Base-by-base conservation (phyloP, 345 rosid species). In the Melaleuca quinquenervia region DNA sequence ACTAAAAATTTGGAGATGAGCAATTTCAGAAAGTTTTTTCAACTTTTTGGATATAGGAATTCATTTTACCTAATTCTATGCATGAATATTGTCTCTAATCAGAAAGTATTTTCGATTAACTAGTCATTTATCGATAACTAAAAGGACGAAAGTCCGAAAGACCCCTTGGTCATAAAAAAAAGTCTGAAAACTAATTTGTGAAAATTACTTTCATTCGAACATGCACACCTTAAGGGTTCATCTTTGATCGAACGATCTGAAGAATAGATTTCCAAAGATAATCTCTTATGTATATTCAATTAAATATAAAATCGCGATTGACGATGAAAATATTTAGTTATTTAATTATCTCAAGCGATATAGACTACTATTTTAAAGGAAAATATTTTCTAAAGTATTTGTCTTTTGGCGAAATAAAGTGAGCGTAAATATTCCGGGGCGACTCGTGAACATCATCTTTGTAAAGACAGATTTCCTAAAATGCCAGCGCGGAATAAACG, bases 251-350 rank as follows among this genome's bases (percentile, higher is more conserved):
- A 64, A 15, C 7, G 11, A 7, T 0, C 14, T 62, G 2, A 1
- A 62, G 29, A 29, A 15, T 0, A 0, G 7, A 29, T 7, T 62
- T 0, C 0, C 18, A 0, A 29, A 29, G 0, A 0, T 0, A 62
- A 29, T 3, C 1, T 0, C 8, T 15, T 15, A 16, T 29, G 29
- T 0, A 29, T 29, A 62, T 29, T 64, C 27, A 1, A 5, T 60
- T 60, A 60, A 4, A 6, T 0, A 13, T n/a, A n/a, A n/a, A 27
- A 60, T 60, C 2, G 6, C 2, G 6, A 6, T n/a, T 0, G 3
- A 58, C 0, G 12, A 0, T 62, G 1, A 8, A 29, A 64, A 2
- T n/a, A 0, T 1, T n/a, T 64, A 0, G 3, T 54, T 3, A 22
- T 21, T 12, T 0, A 0, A 3, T 70, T 2, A 18, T 36, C 18